Conservation (phyloP, 768 basidiomycete genomes). For the Leccinum sublutescens region DNA sequence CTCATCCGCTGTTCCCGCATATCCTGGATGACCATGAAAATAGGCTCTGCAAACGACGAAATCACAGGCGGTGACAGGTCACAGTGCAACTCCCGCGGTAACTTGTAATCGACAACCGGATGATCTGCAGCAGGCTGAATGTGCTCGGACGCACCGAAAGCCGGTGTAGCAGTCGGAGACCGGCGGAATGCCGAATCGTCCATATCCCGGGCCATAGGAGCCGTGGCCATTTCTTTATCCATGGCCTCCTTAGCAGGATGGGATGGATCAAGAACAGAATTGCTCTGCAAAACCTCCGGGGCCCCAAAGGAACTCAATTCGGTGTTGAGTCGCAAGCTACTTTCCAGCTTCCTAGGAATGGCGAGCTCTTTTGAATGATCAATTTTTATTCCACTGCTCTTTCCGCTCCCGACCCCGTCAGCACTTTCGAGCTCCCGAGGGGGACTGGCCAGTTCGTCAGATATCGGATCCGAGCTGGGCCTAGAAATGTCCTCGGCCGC, state of each 20-base stretch:
- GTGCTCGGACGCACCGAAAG: conserved; percentile 2
- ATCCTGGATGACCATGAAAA: conserved; percentile 81
- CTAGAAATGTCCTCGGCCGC: conserved; percentile 8
- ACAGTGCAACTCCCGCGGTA: conserved; percentile 59
- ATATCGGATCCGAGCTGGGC: conserved; percentile 14
- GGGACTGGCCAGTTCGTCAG: conserved; percentile 13
- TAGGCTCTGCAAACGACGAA: conserved; percentile 69
- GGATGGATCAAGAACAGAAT: not conserved
- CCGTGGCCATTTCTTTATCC: not conserved
- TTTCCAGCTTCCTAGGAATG: not conserved
- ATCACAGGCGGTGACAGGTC: conserved; percentile 55
- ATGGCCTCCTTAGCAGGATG: not conserved
- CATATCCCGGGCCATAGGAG: not conserved
- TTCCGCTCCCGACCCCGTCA: conserved; percentile 11
- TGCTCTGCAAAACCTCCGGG: not conserved
- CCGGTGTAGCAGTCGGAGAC: not conserved
- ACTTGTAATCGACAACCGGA: conserved; percentile 51
- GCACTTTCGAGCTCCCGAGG: conserved; percentile 16
- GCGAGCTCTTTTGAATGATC: conserved; percentile 10
- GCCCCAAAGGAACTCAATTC: not conserved
- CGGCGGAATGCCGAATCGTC: conserved; percentile 1
- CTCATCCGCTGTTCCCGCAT: conserved; percentile 98
- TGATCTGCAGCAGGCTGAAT: conserved; percentile 13
- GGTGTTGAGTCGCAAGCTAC: conserved; percentile 1
- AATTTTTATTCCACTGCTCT: conserved; percentile 1